Conservation (phyloP, 192 early-diverging fungal genomes). For the Coemansia sp. region DNA sequence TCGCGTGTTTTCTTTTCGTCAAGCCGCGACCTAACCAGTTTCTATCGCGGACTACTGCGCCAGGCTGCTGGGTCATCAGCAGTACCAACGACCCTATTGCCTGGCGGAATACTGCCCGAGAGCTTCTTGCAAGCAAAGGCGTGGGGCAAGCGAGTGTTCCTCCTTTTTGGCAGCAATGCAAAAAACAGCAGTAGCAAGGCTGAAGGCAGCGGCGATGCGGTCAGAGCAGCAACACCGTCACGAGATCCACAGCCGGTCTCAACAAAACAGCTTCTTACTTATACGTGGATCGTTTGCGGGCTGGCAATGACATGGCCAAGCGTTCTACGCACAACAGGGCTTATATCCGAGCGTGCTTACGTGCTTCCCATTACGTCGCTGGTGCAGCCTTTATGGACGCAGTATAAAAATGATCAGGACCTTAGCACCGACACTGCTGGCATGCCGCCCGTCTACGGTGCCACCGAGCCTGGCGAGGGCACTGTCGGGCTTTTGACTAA, state of each 20-base stretch:
- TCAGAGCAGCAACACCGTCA: not conserved
- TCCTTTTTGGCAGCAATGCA: slow-evolving; percentile 10
- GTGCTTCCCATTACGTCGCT: slow-evolving; percentile 41
- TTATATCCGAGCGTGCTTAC: slow-evolving; percentile 53
- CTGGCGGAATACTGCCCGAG: slow-evolving; percentile 33
- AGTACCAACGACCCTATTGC: slow-evolving; percentile 13
- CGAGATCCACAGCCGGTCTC: slow-evolving; percentile 13
- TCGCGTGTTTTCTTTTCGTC: slow-evolving; percentile 47
- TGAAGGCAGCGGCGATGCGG: not conserved
- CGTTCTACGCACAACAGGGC: slow-evolving; percentile 45
- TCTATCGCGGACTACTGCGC: slow-evolving; percentile 38
- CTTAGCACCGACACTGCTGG: slow-evolving; percentile 17
- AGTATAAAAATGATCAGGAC: slow-evolving; percentile 17
- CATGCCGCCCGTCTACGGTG: not conserved
- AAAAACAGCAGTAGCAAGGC: not conserved
- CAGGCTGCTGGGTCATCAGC: slow-evolving; percentile 10
- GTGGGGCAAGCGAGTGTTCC: slow-evolving; percentile 41
- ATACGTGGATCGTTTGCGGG: slow-evolving; percentile 42
- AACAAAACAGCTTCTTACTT: slow-evolving; percentile 27
- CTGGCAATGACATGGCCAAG: slow-evolving; percentile 53
- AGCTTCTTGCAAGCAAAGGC: slow-evolving; percentile 28
- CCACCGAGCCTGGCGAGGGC: not conserved
- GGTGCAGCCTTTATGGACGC: slow-evolving; percentile 44
- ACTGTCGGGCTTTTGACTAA: not conserved
- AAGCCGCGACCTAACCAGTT: slow-evolving; percentile 46